These are phyloP conservation scores for Diplogelasinospora grovesii DNA, from an alignment of 495 filamentous ascomycete species.

Conservation along the genomic window DNA sequence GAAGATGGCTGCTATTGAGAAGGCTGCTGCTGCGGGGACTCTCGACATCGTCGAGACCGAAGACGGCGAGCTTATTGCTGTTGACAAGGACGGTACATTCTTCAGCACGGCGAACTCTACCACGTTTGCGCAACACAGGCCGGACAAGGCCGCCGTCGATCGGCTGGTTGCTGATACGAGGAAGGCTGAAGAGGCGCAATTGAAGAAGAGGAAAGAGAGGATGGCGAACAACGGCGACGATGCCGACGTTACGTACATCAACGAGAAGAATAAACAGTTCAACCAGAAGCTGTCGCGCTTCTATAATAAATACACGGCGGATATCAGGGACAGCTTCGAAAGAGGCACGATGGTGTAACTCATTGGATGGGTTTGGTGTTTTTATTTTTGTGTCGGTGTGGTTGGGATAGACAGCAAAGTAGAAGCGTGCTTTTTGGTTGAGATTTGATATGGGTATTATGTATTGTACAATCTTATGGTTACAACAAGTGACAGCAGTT, in stretches of 20 bases:
- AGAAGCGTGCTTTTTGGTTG: background rate
- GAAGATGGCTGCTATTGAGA: slow-evolving; percentile 77
- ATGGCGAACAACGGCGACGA: slow-evolving; percentile 64
- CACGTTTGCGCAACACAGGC: slow-evolving; percentile 76
- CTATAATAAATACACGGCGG: slow-evolving; percentile 97
- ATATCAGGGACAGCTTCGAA: slow-evolving; percentile 97
- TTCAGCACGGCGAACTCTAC: slow-evolving; percentile 80
- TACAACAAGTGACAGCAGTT: slow-evolving; percentile 1
- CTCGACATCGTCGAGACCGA: slow-evolving; percentile 90
- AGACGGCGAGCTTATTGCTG: slow-evolving; percentile 87
- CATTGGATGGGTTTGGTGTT: slow-evolving; percentile 9
- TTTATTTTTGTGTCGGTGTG: slow-evolving; percentile 7
- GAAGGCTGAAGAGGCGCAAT: slow-evolving; percentile 77
- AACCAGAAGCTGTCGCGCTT: slow-evolving; percentile 93
- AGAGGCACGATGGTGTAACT: slow-evolving; percentile 85
- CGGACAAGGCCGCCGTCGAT: slow-evolving; percentile 85
- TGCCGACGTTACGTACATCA: slow-evolving; percentile 95
- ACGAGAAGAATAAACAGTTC: slow-evolving; percentile 99
- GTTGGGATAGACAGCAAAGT: slow-evolving; percentile 4
- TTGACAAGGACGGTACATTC: slow-evolving; percentile 85
- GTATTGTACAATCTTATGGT: slow-evolving; percentile 1
- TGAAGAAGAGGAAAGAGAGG: slow-evolving; percentile 79
- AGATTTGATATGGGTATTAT: background rate
- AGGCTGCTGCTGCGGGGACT: slow-evolving; percentile 69
- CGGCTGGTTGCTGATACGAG: slow-evolving; percentile 76